These are phyloP conservation scores for Cutaneotrichosporon cavernicola DNA, from an alignment of 1,284 basidiomycete species.

Conservation along the genomic window DNA sequence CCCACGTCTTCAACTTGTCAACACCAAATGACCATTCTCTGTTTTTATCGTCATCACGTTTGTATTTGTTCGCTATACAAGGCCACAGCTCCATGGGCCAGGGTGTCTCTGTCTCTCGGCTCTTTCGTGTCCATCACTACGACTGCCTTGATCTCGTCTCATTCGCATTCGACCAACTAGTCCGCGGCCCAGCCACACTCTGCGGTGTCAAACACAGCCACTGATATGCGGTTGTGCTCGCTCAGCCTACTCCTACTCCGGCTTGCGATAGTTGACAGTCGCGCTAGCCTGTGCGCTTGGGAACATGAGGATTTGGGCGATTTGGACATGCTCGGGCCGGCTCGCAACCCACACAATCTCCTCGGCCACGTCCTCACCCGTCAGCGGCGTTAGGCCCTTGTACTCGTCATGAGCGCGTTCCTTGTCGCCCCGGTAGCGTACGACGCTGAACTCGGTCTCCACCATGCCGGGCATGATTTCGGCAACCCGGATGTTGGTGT, in stretches of 20 bases:
- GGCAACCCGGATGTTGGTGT: constrained; percentile 85
- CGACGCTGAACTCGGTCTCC: constrained; percentile 68
- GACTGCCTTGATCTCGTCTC: no score
- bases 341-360: constrained; percentile 75
- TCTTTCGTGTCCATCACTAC: no score
- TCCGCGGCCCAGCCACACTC: no score
- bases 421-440: constrained; percentile 82
- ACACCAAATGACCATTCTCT: not conserved
- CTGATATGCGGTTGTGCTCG: not conserved
- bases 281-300: constrained; percentile 46
- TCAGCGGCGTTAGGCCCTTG: constrained; percentile 62
- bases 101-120: no score
- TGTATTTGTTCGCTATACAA: no score
- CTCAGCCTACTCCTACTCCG: constrained; percentile 1
- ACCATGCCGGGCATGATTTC: constrained; percentile 73
- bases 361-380: constrained; percentile 84
- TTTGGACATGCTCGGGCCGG: constrained; percentile 28
- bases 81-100: no score
- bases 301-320: constrained; percentile 37
- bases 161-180: no score
- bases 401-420: constrained; percentile 83
- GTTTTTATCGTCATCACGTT: no score
- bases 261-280: constrained; percentile 37
- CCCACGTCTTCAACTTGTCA: not conserved
- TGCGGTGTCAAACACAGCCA: no score